Evolutionary conservation across 192 early-diverging fungal species (phyloP).

Genomic region (Umbelopsis vinacea): DNA sequence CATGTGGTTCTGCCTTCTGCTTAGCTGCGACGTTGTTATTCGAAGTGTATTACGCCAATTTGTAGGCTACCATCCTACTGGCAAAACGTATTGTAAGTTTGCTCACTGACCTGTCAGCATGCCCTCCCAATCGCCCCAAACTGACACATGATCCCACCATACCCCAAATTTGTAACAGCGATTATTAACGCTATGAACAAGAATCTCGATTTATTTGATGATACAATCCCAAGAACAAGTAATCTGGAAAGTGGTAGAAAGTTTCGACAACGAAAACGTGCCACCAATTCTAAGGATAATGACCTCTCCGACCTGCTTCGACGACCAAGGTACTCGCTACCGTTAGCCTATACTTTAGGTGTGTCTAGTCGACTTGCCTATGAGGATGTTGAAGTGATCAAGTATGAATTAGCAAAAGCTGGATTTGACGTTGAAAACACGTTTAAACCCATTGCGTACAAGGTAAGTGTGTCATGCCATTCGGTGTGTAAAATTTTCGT

Average conservation of each 20-base stretch:
- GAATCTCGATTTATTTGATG: slow-evolving; percentile 26
- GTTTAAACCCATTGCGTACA: slow-evolving; percentile 56
- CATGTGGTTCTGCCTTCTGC: slow-evolving; percentile 29
- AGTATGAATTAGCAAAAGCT: slow-evolving; percentile 50
- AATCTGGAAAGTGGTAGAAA: slow-evolving; percentile 27
- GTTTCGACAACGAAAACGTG: slow-evolving; percentile 29
- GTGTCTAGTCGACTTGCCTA: slow-evolving; percentile 56
- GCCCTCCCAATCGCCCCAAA: neutral
- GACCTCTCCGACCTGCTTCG: slow-evolving; percentile 10
- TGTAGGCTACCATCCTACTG: slow-evolving; percentile 35
- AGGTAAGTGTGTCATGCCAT: slow-evolving; percentile 43
- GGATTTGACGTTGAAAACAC: slow-evolving; percentile 56
- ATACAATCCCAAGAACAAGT: slow-evolving; percentile 11
- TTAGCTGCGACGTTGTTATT: slow-evolving; percentile 31
- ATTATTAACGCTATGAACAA: slow-evolving; percentile 41
- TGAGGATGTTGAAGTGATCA: slow-evolving; percentile 55
- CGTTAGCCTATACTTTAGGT: slow-evolving; percentile 52
- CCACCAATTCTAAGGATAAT: slow-evolving; percentile 6
- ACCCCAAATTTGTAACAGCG: slow-evolving; percentile 25
- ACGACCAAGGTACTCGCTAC: slow-evolving; percentile 49
- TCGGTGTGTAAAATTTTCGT: neutral
- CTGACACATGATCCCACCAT: neutral
- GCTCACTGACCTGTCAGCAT: neutral
- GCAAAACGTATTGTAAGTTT: slow-evolving; percentile 28
- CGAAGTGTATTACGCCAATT: slow-evolving; percentile 27